Conservation (phyloP, 371 early-diverging fungal genomes). For the Apophysomyces ossiformis region DNA sequence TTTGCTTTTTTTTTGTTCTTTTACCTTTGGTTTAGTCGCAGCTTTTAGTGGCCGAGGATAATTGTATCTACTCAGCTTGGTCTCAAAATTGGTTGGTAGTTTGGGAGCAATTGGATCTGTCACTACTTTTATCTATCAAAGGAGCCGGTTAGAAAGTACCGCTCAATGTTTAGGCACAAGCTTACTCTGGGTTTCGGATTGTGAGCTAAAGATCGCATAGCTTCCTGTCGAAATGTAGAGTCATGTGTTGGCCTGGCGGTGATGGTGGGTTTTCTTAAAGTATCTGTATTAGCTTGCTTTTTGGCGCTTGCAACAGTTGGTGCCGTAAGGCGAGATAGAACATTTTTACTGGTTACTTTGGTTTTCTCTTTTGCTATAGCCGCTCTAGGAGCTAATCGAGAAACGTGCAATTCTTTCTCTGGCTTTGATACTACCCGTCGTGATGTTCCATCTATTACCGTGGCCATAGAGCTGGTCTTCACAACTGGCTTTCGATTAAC, state of each 20-base stretch:
- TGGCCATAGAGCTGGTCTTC: background rate
- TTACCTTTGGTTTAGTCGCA: background rate
- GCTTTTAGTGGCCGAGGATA: background rate
- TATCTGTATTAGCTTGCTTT: background rate
- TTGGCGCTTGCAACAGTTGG: slow-evolving; percentile 4
- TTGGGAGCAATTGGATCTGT: too few species aligned
- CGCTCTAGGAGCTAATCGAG: background rate
- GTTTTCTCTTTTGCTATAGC: background rate
- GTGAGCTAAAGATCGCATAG: background rate
- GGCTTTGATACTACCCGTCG: background rate
- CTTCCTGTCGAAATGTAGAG: background rate
- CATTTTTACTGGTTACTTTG: background rate
- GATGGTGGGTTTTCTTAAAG: background rate
- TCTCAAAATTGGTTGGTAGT: background rate
- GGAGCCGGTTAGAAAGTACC: too few species aligned
- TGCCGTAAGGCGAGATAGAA: slow-evolving; percentile 4
- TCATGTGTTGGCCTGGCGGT: background rate
- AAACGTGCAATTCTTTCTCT: background rate
- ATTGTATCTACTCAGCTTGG: too few species aligned
- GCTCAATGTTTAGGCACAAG: background rate
- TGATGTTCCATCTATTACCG: background rate
- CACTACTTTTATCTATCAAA: too few species aligned
- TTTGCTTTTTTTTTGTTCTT: background rate
- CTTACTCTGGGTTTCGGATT: background rate
- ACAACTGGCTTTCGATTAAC: background rate